Evolutionary conservation across 805 yeast species (phyloP).

Genomic region (Metschnikowia arizonensis): DNA sequence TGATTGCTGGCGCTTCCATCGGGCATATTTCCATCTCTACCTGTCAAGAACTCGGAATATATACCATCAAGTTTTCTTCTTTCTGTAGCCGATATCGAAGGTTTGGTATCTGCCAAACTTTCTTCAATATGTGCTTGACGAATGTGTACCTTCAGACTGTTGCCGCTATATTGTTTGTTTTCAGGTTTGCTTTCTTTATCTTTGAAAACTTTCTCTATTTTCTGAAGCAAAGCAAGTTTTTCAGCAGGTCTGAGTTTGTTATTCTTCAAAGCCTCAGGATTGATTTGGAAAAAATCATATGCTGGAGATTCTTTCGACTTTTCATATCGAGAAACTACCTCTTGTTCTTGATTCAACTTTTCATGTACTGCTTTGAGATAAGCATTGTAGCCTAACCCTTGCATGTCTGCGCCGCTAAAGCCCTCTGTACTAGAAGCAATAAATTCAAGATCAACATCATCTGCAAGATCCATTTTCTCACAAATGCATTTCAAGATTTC

Average conservation of each 20-base stretch:
- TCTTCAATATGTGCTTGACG: slow-evolving; percentile 50
- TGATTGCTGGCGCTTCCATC: slow-evolving; percentile 76
- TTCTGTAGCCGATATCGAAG: slow-evolving; percentile 82
- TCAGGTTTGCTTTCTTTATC: slow-evolving; percentile 5
- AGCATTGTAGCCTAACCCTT: slow-evolving; percentile 88
- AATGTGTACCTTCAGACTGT: slow-evolving; percentile 39
- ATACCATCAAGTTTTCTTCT: slow-evolving; percentile 55
- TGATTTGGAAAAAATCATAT: slow-evolving; percentile 44
- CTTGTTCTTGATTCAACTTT: slow-evolving; percentile 46
- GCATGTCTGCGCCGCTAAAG: slow-evolving; percentile 92
- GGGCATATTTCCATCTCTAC: slow-evolving; percentile 84
- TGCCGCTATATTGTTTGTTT: slow-evolving; percentile 4
- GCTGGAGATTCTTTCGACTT: slow-evolving; percentile 3
- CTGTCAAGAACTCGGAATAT: slow-evolving; percentile 68
- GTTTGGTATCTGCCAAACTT: slow-evolving; percentile 73
- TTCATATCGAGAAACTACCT: slow-evolving; percentile 16
- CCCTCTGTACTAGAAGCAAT: slow-evolving; percentile 66
- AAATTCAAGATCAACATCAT: slow-evolving; percentile 46
- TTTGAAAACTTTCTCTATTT: slow-evolving; percentile 38
- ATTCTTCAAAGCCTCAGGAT: slow-evolving; percentile 27
- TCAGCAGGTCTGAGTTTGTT: slow-evolving; percentile 35
- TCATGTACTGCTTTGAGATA: slow-evolving; percentile 81
- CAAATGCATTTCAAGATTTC: slow-evolving; percentile 65
- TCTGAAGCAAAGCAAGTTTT: slow-evolving; percentile 37
- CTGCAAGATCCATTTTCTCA: slow-evolving; percentile 54